These are phyloP conservation scores for Castanopsis chinensis DNA, from an alignment of 306 rosid species.

Conservation along the genomic window DNA sequence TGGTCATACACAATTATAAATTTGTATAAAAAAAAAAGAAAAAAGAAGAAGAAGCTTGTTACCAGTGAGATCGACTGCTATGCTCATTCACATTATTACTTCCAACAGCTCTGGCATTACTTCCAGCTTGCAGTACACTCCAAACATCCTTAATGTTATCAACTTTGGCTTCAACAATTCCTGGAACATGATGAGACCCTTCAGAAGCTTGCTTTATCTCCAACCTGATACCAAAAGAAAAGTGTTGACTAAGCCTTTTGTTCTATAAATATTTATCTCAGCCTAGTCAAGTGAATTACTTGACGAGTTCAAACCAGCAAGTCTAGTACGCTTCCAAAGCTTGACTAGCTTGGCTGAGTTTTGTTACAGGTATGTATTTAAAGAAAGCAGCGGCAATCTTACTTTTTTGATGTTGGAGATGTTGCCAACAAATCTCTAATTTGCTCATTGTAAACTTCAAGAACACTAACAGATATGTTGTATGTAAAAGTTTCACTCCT, in stretches of 20 bases:
- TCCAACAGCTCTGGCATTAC: conserved; percentile 83
- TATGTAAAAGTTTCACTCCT: conserved; percentile 62
- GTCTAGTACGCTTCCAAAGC: conserved; percentile 19
- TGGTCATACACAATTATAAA: not conserved
- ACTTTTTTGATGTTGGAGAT: conserved; percentile 67
- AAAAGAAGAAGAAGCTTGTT: conserved; percentile 3
- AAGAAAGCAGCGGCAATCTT: conserved; percentile 27
- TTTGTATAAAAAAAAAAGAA: not conserved
- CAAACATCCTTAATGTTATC: conserved; percentile 64
- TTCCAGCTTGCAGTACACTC: conserved; percentile 74
- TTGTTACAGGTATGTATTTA: not conserved
- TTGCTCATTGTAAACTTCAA: conserved; percentile 91
- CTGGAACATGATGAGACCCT: conserved; percentile 80
- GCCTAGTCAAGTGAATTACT: conserved; percentile 14
- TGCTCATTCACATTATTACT: conserved; percentile 86
- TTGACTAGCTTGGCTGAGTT: not conserved
- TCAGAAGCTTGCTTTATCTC: conserved; percentile 81
- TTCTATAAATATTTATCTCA: conserved; percentile 20
- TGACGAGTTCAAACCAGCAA: not conserved
- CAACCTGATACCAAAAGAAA: conserved; percentile 47
- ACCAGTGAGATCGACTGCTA: conserved; percentile 95
- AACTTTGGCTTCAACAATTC: conserved; percentile 72
- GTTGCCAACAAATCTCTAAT: conserved; percentile 77
- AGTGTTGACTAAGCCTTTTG: not conserved
- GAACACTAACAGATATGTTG: conserved; percentile 74